phyloP scores from a whole-genome alignment of 1,139 yeast species.

The Taphrina betulina region DNA sequence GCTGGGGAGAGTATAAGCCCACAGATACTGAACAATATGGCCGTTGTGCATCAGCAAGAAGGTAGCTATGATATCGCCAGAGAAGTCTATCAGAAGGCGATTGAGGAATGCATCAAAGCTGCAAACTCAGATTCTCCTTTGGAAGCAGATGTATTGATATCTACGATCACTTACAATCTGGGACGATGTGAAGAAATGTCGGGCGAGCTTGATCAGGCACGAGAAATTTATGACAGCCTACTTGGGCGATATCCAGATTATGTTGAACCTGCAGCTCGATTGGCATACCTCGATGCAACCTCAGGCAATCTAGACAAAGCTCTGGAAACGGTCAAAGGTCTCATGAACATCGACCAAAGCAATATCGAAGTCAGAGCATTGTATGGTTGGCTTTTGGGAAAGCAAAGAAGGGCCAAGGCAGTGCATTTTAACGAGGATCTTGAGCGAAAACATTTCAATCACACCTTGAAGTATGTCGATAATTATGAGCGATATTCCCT shows the following conservation, averaged over 20 bases:
- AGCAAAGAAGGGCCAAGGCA: slow-evolving; percentile 56
- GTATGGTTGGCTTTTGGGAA: slow-evolving; percentile 82
- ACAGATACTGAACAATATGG: slow-evolving; percentile 77
- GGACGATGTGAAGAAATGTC: slow-evolving; percentile 49
- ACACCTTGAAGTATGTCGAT: slow-evolving; percentile 75
- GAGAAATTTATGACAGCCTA: slow-evolving; percentile 56
- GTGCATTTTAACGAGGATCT: slow-evolving; percentile 44
- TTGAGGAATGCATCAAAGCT: slow-evolving; percentile 45
- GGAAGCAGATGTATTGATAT: slow-evolving; percentile 37
- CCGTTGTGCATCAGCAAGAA: slow-evolving; percentile 73
- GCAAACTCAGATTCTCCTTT: slow-evolving; percentile 38
- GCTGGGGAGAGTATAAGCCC: slow-evolving; percentile 56
- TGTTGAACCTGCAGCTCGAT: slow-evolving; percentile 48
- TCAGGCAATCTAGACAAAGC: slow-evolving; percentile 49
- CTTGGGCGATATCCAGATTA: slow-evolving; percentile 65
- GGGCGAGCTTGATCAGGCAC: slow-evolving; percentile 51
- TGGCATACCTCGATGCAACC: slow-evolving; percentile 35
- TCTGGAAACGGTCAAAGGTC: slow-evolving; percentile 54
- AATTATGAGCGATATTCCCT: slow-evolving; percentile 84
- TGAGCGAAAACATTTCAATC: slow-evolving; percentile 79
- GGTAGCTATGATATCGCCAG: slow-evolving; percentile 58
- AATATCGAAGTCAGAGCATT: slow-evolving; percentile 84
- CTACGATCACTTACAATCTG: slow-evolving; percentile 46
- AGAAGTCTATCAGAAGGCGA: slow-evolving; percentile 55
- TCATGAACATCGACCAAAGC: slow-evolving; percentile 57